These are phyloP conservation scores for Posidonia oceanica DNA, from an alignment of 116 monocot species.

Conservation along the genomic window DNA sequence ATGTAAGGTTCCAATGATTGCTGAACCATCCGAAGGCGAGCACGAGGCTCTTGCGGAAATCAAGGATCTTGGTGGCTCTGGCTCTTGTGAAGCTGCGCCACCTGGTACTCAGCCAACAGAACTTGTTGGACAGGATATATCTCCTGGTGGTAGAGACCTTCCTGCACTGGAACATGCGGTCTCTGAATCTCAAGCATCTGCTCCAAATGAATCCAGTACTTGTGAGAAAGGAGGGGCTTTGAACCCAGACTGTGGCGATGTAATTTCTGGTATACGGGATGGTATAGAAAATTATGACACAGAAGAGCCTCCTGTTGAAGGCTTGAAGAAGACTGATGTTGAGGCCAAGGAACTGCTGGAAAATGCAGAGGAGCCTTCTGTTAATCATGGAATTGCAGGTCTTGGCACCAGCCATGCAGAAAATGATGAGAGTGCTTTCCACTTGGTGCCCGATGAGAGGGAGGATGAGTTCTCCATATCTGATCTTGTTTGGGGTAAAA, in stretches of 20 bases:
- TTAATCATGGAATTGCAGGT: neutral
- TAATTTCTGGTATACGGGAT: neutral
- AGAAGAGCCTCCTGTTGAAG: constrained; percentile 1
- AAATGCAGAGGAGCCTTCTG: neutral
- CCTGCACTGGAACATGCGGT: no score
- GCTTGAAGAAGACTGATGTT: neutral
- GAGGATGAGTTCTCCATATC: constrained; percentile 16
- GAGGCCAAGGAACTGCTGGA: neutral
- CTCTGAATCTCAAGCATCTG: no score
- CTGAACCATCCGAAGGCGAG: no score
- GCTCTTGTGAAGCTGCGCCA: no score
- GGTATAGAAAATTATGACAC: neutral
- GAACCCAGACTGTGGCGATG: neutral
- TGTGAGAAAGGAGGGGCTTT: neutral
- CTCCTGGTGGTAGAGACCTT: no score
- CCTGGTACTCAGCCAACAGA: no score
- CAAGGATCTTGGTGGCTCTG: no score
- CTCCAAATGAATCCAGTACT: neutral
- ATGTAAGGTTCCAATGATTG: no score
- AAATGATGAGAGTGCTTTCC: neutral
- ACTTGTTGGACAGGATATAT: no score
- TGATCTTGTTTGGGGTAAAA: constrained; percentile 81
- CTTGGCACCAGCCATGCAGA: neutral
- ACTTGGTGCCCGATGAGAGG: neutral
- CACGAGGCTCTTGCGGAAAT: no score